phyloP scores from a whole-genome alignment of 1,139 yeast genomes.

The Saccharomyces hybrid region DNA sequence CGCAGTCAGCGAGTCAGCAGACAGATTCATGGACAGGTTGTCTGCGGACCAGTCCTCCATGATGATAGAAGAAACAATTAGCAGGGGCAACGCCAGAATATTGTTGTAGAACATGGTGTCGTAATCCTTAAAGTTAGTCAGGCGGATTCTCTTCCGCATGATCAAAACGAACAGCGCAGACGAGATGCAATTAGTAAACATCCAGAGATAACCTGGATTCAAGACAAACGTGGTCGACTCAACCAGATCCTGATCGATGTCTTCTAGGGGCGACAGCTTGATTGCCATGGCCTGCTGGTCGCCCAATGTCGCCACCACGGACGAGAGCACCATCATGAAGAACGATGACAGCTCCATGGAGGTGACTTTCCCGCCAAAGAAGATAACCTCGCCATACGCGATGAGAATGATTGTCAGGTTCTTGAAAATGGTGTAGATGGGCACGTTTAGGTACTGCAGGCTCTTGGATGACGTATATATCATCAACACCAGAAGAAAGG shows the following conservation, averaged over 20 bases:
- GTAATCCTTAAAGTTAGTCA: slow-evolving; percentile 91
- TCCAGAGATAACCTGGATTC: no score
- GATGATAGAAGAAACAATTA: slow-evolving; percentile 61
- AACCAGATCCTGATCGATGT: slow-evolving; percentile 8
- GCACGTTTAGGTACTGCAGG: no score
- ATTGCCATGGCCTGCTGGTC: slow-evolving; percentile 41
- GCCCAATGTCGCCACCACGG: slow-evolving; percentile 88
- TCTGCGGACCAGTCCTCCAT: slow-evolving; percentile 89
- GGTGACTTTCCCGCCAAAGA: slow-evolving; percentile 51
- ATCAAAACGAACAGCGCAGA: no score
- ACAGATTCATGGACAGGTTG: slow-evolving; percentile 38
- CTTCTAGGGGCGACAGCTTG: slow-evolving; percentile 22
- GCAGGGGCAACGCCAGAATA: slow-evolving; percentile 80
- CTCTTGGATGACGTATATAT: slow-evolving; percentile 74
- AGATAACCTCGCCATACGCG: no score
- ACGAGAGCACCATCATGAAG: slow-evolving; percentile 81
- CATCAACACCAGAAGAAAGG: slow-evolving; percentile 80
- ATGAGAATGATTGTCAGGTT: no score
- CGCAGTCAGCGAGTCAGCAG: no score
- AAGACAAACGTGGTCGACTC: slow-evolving; percentile 33
- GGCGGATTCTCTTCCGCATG: slow-evolving; percentile 37
- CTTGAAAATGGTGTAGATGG: no score
- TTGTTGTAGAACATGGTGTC: slow-evolving; percentile 98
- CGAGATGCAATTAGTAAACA: no score
- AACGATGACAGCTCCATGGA: slow-evolving; percentile 85